phyloP scores from a whole-genome alignment of 2,329 filamentous ascomycete species.

The Cladosporium cucumerinum region DNA sequence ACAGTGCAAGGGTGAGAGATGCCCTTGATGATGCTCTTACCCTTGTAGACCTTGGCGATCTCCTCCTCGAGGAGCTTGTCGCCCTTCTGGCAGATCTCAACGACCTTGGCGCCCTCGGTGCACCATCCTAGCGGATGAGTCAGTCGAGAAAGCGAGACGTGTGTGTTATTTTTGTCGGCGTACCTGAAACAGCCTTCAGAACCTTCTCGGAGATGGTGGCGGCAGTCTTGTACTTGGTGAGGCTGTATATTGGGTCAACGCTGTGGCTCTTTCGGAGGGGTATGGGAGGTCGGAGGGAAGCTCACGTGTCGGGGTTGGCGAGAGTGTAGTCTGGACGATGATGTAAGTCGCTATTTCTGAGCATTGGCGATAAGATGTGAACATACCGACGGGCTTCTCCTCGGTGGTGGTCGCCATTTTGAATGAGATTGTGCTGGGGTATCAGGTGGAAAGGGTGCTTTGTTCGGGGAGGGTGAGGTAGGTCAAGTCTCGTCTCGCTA shows the following conservation, averaged over 20 bases:
- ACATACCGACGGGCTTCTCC: conserved; percentile 16
- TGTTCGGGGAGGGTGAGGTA: neutral
- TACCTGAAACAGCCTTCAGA: conserved; percentile 74
- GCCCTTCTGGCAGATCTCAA: conserved; percentile 91
- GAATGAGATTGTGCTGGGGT: neutral
- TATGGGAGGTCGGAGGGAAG: conserved; percentile 11
- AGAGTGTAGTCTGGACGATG: conserved; percentile 34
- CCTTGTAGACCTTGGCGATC: conserved; percentile 92
- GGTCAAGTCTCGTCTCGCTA: neutral
- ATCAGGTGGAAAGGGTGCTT: conserved; percentile 1
- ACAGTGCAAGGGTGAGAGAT: conserved; percentile 93
- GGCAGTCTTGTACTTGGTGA: conserved; percentile 99
- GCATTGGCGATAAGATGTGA: neutral
- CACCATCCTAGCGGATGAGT: conserved; percentile 53
- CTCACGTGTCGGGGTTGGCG: conserved; percentile 39
- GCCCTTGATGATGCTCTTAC: conserved; percentile 95
- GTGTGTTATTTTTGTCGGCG: conserved; percentile 23
- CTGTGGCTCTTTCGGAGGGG: conserved; percentile 59
- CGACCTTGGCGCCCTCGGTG: conserved; percentile 83
- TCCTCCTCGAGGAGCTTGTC: conserved; percentile 94
- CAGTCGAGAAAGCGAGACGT: conserved; percentile 4
- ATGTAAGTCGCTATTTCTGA: conserved; percentile 4
- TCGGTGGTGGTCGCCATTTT: conserved; percentile 16
- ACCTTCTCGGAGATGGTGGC: conserved; percentile 95
- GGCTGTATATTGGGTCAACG: conserved; percentile 83